Evolutionary conservation across 441 rosid species (phyloP).

Genomic region (Adansonia gregorii): DNA sequence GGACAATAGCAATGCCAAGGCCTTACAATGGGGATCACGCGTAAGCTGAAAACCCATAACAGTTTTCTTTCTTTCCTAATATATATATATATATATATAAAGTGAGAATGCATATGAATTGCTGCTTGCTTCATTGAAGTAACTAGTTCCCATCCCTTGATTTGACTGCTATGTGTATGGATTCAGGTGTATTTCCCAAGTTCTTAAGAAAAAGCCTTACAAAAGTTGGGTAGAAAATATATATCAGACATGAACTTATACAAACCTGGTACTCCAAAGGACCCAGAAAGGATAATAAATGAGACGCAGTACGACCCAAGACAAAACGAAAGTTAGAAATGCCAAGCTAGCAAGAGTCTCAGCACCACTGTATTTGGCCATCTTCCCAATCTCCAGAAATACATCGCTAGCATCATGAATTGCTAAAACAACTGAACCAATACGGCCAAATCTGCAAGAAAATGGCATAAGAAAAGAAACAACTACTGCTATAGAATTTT

Average conservation of each 20-base stretch:
- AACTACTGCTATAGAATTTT: slow-evolving; percentile 1
- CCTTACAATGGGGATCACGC: not conserved
- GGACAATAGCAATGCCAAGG: not conserved
- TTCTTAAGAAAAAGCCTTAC: not conserved
- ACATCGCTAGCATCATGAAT: slow-evolving; percentile 96
- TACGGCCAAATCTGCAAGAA: slow-evolving; percentile 75
- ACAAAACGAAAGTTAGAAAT: slow-evolving; percentile 77
- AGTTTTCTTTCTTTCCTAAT: no score
- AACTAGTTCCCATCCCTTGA: not conserved
- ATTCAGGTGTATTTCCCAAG: not conserved
- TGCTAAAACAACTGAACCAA: slow-evolving; percentile 86
- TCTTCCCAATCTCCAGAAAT: slow-evolving; percentile 92
- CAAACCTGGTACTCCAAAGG: slow-evolving; percentile 97
- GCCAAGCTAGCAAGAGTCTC: slow-evolving; percentile 78
- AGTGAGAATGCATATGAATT: not conserved
- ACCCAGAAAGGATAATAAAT: slow-evolving; percentile 94
- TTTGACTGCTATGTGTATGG: not conserved
- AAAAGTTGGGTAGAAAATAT: slow-evolving; percentile 11
- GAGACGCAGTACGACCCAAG: slow-evolving; percentile 89
- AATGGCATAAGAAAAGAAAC: slow-evolving; percentile 15
- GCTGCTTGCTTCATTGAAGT: not conserved
- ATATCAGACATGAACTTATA: slow-evolving; percentile 28
- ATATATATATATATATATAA: not conserved
- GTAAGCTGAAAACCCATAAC: not conserved
- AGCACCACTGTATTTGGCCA: slow-evolving; percentile 88